Evolutionary conservation across 2,329 filamentous ascomycete genomes (phyloP), one percentile per base, ranked within the genome.

Genomic region (Bertia moriformis): DNA sequence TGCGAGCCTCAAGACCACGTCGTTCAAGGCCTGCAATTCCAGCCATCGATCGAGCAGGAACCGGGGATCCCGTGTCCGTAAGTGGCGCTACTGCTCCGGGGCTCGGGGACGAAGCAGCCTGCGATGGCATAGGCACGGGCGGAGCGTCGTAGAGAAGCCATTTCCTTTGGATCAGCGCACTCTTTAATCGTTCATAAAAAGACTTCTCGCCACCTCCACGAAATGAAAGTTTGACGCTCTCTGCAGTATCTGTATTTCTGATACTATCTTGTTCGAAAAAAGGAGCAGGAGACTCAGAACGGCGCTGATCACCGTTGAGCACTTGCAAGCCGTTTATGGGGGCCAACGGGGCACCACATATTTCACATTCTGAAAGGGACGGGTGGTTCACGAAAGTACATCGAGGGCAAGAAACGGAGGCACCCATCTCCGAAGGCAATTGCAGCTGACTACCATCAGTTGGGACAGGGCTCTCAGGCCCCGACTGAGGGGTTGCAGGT

Each of bases 21-120:
- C 86, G 80, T 56, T 98, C 91, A 2, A 98, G 69, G 0, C 88
- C 89, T 7, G 89, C 89, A 49, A 98, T 95, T 2, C 91, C 91
- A 0, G 80, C 75, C 46, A 82, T 83, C 36, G 63, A 10, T 18
- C 32, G 32, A n/a, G 24, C 10, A 10, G 10, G 24, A 57, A 41
- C 57, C 54, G 43, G 52, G 43, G 12, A 39, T 48, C 27, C 48
- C 47, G 19, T 41, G 42, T 3, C 42, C 37, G 19, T 29, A 29
- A 29, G 24, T 27, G 22, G 22, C 22, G 14, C 35, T 17, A 42
- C 38, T 40, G 38, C 49, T 39, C 43, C 51, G 45, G 41, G 43
- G 42, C 37, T 57, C 51, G 46, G 27, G 44, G 42, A 4, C 59
- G 56, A 22, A 56, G 43, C 20, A 42, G 29, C 14, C 49, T 51